phyloP scores from a whole-genome alignment of 2,329 filamentous ascomycete genomes.

The Pseudogymnoascus sp. region DNA sequence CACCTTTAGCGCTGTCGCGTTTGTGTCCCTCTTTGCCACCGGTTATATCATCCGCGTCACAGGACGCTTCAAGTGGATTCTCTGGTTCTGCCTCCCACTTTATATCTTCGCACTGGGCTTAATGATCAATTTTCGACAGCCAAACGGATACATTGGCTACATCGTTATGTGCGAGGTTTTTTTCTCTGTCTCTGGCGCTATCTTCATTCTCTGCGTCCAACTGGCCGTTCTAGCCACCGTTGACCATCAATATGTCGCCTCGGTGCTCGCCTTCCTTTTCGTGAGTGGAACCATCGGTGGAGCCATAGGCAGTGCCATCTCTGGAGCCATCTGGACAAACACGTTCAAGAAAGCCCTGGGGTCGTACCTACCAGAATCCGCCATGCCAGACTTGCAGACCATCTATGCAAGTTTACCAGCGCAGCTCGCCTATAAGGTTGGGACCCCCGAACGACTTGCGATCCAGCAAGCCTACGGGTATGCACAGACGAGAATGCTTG shows the following conservation, averaged over 20 bases:
- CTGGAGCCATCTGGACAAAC: slow-evolving; percentile 56
- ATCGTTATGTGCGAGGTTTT: slow-evolving; percentile 49
- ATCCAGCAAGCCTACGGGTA: slow-evolving; percentile 52
- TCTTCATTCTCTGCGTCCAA: slow-evolving; percentile 47
- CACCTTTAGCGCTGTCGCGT: slow-evolving; percentile 37
- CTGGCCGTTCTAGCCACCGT: slow-evolving; percentile 48
- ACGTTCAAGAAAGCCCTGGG: slow-evolving; percentile 45
- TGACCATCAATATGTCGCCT: slow-evolving; percentile 50
- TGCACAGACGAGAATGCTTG: slow-evolving; percentile 41
- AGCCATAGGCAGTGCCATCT: slow-evolving; percentile 50
- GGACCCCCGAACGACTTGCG: slow-evolving; percentile 36
- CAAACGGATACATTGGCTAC: slow-evolving; percentile 40
- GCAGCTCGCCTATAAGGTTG: slow-evolving; percentile 42
- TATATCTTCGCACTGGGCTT: slow-evolving; percentile 44
- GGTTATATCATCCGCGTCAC: slow-evolving; percentile 40
- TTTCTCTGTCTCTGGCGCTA: slow-evolving; percentile 39
- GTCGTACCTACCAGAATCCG: slow-evolving; percentile 39
- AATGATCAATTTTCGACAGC: slow-evolving; percentile 47
- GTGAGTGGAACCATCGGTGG: slow-evolving; percentile 52
- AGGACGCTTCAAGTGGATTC: slow-evolving; percentile 43
- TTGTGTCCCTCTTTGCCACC: slow-evolving; percentile 38
- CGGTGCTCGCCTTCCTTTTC: slow-evolving; percentile 49
- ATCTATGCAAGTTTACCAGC: slow-evolving; percentile 46
- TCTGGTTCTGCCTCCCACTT: slow-evolving; percentile 40
- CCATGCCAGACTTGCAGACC: slow-evolving; percentile 31